A percentile compares a stretch with the other conserved stretches of the same genome.
These are phyloP conservation scores for Periconia sp. DNA, from an alignment of 2,329 filamentous ascomycete species.

Conservation along the genomic window DNA sequence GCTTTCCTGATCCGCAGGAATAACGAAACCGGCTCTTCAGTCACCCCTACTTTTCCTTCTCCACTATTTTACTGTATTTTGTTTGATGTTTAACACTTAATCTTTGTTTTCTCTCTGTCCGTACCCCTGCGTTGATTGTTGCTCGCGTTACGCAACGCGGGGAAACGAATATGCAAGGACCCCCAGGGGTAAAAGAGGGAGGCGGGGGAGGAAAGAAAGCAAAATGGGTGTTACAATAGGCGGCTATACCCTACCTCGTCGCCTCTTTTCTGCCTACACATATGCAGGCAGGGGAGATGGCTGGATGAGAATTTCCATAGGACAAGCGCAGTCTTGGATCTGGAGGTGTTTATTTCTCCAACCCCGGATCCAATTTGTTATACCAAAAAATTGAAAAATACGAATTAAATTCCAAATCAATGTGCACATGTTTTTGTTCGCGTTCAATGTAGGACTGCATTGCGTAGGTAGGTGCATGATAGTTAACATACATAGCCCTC, in stretches of 20 bases:
- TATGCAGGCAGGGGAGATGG: too few relatives aligned
- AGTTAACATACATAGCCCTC: too few relatives aligned
- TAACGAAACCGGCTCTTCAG: constrained; percentile 35
- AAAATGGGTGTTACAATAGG: constrained; percentile 9
- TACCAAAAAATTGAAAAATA: too few relatives aligned
- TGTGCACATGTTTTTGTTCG: too few relatives aligned
- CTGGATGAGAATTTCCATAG: background rate
- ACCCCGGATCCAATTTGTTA: too few relatives aligned
- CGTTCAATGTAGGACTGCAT: too few relatives aligned
- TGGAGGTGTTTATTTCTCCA: background rate
- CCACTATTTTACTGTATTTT: constrained; percentile 10
- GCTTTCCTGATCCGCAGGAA: background rate
- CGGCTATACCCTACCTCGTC: constrained; percentile 22
- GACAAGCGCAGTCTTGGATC: background rate
- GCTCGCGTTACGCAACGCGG: too few relatives aligned
- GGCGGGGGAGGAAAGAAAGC: background rate
- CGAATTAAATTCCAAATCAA: too few relatives aligned
- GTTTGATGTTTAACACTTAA: constrained; percentile 26
- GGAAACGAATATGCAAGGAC: too few relatives aligned
- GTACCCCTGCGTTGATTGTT: background rate
- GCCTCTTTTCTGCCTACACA: background rate
- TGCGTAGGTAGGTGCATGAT: too few relatives aligned
- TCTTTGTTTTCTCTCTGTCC: constrained; percentile 26
- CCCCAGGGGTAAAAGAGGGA: background rate
- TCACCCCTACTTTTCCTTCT: constrained; percentile 19